Base-by-base conservation (phyloP, 1,284 basidiomycete genomes). In the Heterobasidion occidentale region DNA sequence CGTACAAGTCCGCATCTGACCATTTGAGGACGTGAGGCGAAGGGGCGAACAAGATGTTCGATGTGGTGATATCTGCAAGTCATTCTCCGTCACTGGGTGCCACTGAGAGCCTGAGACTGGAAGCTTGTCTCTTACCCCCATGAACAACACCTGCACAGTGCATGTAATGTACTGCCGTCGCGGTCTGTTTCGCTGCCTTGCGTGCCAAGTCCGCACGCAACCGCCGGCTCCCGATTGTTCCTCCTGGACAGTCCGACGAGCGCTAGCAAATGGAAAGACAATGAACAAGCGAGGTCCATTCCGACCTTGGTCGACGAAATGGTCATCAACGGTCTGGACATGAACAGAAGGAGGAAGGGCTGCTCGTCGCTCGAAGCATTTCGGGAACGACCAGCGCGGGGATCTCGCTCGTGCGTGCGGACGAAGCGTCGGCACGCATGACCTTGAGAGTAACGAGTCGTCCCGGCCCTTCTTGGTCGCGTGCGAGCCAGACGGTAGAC, bases 401-500 rank as follows among this genome's bases (percentile, higher is more conserved):
- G 34, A 67, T 57, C 42, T 65, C 62, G 46, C 56, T 53, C 34
- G 51, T 48, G 27, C 59, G 20, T 36, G 56, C 63, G 54, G 61
- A 61, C 19, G 70, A 68, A n/a, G 58, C 27, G 27, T 71, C 63
- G 35, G 72, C 71, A 50, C 62, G 59, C 63, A 74, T 62, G 52
- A 61, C 65, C 55, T 74, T 74, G 49, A 74, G 65, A 56, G 72
- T 65, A 19, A 73, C 65, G 15, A 71, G 59, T 54, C 56, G 64
- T 17, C 61, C 62, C 27, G 27, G 27, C 51, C 49, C 14, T n/a
- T 56, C 54, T 50, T 62, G 61, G 53, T 74, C 69, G 52, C 70
- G 68, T 20, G 69, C 73, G 7, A 76, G 69, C 74, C 74, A 74
- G 20, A 75, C 62, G 35, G 73, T 74, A 36, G 73, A 73, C 8